Conservation (phyloP, 129 eudicot species). For the Chrysanthemum makinoi region DNA sequence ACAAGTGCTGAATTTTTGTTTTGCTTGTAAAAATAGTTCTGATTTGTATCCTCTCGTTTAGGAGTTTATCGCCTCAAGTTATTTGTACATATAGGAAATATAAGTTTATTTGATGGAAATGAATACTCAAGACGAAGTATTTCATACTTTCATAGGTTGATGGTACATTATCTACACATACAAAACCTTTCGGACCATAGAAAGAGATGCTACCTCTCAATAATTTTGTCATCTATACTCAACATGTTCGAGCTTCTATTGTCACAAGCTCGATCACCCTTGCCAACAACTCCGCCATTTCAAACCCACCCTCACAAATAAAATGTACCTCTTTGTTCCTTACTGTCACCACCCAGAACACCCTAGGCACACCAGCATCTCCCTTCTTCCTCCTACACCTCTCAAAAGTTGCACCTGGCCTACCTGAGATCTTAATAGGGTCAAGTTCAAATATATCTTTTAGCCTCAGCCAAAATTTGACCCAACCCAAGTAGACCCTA, state of each 20-base stretch:
- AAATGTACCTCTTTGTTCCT: conserved; percentile 92
- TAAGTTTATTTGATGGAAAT: conserved; percentile 24
- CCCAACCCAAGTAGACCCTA: no score
- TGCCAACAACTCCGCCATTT: conserved; percentile 85
- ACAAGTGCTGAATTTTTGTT: neutral
- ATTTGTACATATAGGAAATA: conserved; percentile 12
- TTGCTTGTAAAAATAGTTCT: neutral
- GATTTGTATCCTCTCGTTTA: neutral
- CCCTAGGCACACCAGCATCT: conserved; percentile 47
- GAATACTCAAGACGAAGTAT: conserved; percentile 75
- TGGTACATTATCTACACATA: conserved; percentile 32
- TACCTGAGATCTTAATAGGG: no score
- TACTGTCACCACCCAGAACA: conserved; percentile 65
- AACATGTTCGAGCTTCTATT: conserved; percentile 32
- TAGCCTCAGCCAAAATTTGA: no score
- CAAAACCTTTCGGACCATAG: conserved; percentile 12
- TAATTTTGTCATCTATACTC: conserved; percentile 11
- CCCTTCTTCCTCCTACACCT: conserved; percentile 58
- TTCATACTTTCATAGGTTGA: neutral
- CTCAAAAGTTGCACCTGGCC: conserved; percentile 45
- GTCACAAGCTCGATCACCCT: conserved; percentile 81
- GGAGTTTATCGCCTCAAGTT: neutral
- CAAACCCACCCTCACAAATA: conserved; percentile 78
- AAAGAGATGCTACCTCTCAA: conserved; percentile 11
- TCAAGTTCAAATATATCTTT: no score